phyloP scores from a whole-genome alignment of 768 basidiomycete genomes.

The Cystofilobasidium macerans region DNA sequence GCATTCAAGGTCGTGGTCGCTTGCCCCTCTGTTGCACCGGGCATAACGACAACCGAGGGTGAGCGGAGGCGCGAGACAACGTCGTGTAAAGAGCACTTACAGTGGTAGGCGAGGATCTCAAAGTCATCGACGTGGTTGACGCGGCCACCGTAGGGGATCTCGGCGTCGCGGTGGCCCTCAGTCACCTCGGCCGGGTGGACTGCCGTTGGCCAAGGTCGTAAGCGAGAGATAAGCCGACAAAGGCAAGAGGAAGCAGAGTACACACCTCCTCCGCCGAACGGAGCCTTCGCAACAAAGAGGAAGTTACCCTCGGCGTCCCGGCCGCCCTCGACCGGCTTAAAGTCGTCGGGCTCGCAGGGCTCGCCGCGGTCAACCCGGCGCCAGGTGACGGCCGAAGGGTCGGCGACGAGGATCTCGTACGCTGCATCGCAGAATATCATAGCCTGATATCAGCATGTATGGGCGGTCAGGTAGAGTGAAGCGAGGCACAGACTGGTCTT shows the following conservation, averaged over 20 bases:
- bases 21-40: too few species aligned
- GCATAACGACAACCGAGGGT: too few species aligned
- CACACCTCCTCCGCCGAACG: background rate
- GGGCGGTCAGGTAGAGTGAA: background rate
- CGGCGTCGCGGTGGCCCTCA: background rate
- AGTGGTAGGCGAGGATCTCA: background rate
- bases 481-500: background rate
- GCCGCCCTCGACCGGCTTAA: background rate
- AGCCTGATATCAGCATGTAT: background rate
- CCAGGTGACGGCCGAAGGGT: background rate
- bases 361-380: background rate
- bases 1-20: too few species aligned
- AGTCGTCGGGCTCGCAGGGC: background rate
- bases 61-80: too few species aligned
- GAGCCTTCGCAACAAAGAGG: background rate
- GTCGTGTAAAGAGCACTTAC: background rate
- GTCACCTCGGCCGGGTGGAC: background rate
- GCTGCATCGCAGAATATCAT: background rate
- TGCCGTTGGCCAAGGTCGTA: too few species aligned
- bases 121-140: background rate
- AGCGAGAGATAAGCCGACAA: background rate
- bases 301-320: background rate
- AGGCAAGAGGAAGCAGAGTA: background rate
- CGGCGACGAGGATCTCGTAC: background rate
- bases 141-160: background rate